Percentiles rank a stretch among this genome's conserved stretches.
Evolutionary conservation across 2,329 filamentous ascomycete genomes (phyloP).

Genomic region (Metarhizium rileyi): DNA sequence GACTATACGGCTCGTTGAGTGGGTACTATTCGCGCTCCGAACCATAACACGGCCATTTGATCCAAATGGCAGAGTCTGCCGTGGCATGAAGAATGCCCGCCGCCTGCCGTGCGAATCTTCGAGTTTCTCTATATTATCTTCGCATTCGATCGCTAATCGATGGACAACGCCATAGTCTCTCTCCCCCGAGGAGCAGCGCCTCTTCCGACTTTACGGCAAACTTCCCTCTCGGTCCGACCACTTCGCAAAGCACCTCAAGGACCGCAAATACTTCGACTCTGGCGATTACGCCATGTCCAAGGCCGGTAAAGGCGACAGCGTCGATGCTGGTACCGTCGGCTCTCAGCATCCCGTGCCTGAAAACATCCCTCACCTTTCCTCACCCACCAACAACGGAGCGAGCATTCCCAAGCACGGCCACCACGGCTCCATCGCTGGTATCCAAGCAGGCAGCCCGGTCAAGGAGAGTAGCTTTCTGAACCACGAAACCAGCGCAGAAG

Average conservation of each 20-base stretch:
- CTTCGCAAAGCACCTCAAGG: slow-evolving; percentile 96
- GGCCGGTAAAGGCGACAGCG: slow-evolving; percentile 90
- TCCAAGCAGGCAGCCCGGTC: slow-evolving; percentile 66
- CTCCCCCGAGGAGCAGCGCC: slow-evolving; percentile 87
- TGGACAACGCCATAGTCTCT: slow-evolving; percentile 53
- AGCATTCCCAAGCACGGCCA: slow-evolving; percentile 24
- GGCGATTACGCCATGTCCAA: slow-evolving; percentile 95
- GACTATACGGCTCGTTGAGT: not conserved
- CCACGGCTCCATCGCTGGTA: slow-evolving; percentile 33
- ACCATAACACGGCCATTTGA: not conserved
- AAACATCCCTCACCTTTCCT: slow-evolving; percentile 84
- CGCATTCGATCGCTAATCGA: not conserved
- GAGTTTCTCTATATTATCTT: not conserved
- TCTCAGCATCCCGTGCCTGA: slow-evolving; percentile 91
- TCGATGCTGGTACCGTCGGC: slow-evolving; percentile 87
- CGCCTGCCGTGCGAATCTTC: not conserved
- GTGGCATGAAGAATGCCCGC: not conserved
- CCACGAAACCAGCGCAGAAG: slow-evolving; percentile 60
- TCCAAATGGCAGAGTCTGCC: not conserved
- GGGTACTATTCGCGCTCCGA: not conserved
- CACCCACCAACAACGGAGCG: slow-evolving; percentile 39
- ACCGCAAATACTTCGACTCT: slow-evolving; percentile 97
- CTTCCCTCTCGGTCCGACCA: slow-evolving; percentile 93
- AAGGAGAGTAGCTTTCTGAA: slow-evolving; percentile 87
- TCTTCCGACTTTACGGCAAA: slow-evolving; percentile 96